These are phyloP conservation scores for Pichia californica DNA, from an alignment of 805 yeast genomes.

Conservation along the genomic window DNA sequence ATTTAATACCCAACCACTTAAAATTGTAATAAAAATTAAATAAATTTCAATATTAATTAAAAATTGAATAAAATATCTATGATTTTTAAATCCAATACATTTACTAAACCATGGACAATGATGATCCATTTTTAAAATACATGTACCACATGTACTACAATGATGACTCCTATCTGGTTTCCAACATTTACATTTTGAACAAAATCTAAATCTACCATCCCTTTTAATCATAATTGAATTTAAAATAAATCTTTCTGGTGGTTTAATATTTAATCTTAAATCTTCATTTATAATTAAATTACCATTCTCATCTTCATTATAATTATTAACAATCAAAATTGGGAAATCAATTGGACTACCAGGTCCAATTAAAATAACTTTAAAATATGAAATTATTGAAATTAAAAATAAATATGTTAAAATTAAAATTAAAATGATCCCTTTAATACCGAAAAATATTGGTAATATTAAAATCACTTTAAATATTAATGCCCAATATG, in stretches of 20 bases:
- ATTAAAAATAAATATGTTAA: slow-evolving; percentile 13
- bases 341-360: slow-evolving; percentile 61
- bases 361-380: slow-evolving; percentile 47
- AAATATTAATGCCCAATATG: slow-evolving; percentile 34
- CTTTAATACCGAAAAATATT: slow-evolving; percentile 13
- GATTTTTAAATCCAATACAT: slow-evolving; percentile 80
- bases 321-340: slow-evolving; percentile 28
- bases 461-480: slow-evolving; percentile 22
- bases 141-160: slow-evolving; percentile 42
- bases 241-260: slow-evolving; percentile 36
- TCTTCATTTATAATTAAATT: not conserved
- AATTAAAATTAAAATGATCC: slow-evolving; percentile 14
- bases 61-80: slow-evolving; percentile 74
- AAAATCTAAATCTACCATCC: slow-evolving; percentile 60
- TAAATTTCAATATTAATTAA: slow-evolving; percentile 48
- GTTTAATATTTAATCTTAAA: slow-evolving; percentile 17
- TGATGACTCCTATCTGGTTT: slow-evolving; percentile 58
- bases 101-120: slow-evolving; percentile 88
- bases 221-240: slow-evolving; percentile 40
- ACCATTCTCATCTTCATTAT: slow-evolving; percentile 15
- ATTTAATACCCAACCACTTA: slow-evolving; percentile 39
- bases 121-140: slow-evolving; percentile 51
- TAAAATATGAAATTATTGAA: slow-evolving; percentile 45
- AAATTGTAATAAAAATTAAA: slow-evolving; percentile 34
- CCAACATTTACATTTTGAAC: slow-evolving; percentile 48